Conservation (phyloP, 2,329 filamentous ascomycete genomes). For the Verticillium isaacii region DNA sequence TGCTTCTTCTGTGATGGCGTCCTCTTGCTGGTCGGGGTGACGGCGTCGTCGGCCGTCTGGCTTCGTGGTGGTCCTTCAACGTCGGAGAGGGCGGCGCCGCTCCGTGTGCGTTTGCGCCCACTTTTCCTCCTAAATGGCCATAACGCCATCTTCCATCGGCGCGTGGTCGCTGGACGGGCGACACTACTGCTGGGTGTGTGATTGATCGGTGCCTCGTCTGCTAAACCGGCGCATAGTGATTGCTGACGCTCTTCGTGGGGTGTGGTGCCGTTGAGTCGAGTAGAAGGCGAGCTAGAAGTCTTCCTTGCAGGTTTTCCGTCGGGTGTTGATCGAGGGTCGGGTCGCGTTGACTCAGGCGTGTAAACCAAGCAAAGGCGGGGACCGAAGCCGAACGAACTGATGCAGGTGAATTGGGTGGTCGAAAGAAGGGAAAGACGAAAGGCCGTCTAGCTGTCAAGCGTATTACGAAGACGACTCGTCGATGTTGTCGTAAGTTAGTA, state of each 20-base stretch:
- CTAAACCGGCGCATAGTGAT: background rate
- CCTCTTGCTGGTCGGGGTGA: constrained; percentile 9
- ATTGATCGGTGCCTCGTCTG: background rate
- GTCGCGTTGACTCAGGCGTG: background rate
- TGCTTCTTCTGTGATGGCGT: constrained; percentile 31
- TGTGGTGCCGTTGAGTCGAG: background rate
- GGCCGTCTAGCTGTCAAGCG: background rate
- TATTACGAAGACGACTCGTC: background rate
- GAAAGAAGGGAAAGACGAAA: background rate
- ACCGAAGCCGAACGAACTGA: too few relatives aligned
- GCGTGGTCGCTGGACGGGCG: background rate
- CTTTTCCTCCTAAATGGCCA: constrained; percentile 79
- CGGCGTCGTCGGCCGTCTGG: constrained; percentile 24
- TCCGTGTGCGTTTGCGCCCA: constrained; percentile 55
- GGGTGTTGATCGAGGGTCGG: background rate
- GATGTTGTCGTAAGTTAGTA: background rate
- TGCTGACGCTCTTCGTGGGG: background rate
- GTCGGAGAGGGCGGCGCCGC: constrained; percentile 49
- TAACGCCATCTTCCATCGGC: constrained; percentile 58
- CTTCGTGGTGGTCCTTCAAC: constrained; percentile 39
- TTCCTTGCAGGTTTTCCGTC: background rate
- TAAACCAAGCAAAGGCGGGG: background rate
- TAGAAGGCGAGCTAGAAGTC: background rate
- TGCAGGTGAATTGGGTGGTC: background rate
- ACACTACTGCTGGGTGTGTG: background rate